Evolutionary conservation across 805 yeast species (phyloP), one percentile per base, ranked within the genome.

Genomic region (Phaffomyces antillensis): DNA sequence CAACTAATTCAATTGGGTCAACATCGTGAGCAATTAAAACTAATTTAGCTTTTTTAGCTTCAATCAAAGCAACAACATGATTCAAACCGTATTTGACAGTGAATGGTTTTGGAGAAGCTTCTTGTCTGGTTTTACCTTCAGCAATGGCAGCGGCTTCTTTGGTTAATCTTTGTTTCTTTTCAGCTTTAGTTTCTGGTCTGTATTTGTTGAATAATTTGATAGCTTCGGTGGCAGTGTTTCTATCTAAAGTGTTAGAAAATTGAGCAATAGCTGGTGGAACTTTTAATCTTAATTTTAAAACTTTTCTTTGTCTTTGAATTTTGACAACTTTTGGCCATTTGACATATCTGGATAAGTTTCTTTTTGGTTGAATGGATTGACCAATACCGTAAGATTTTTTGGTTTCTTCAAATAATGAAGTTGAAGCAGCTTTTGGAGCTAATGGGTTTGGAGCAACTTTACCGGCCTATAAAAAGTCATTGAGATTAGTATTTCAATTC

Each of bases 321-420:
- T 96, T 87, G 61, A 91, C 95, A 71, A 91, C 89, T 75, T 85
- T 93, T 69, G 99, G 99, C 99, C 99, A 93, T 76, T 86, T 93
- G 68, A 91, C 98, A 72, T 86, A 90, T 75, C 98, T 89, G 52
- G 95, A 77, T 68, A 93, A 81, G 83, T 93, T 87, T 76, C 91
- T 83, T 80, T 84, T 88, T 71, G 89, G 96, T 76, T 91, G 98
- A 63, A 91, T 65, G 58, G 83, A 76, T 79, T 93, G 98, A 65
- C 99, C 99, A 64, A 93, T 84, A 75, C 98, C 98, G 67, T 83
- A 91, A 77, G 81, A 83, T 77, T 83, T 84, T 71, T 96, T 95
- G 58, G 88, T 77, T 54, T 95, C 73, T 72, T 86, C 95, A 66
- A 87, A 72, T 70, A 90, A 77, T 13, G 33, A 31, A 17, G 36